Evolutionary conservation across 176 grass and related monocot species (phyloP).

Genomic region (Chrysopogon serrulatus): DNA sequence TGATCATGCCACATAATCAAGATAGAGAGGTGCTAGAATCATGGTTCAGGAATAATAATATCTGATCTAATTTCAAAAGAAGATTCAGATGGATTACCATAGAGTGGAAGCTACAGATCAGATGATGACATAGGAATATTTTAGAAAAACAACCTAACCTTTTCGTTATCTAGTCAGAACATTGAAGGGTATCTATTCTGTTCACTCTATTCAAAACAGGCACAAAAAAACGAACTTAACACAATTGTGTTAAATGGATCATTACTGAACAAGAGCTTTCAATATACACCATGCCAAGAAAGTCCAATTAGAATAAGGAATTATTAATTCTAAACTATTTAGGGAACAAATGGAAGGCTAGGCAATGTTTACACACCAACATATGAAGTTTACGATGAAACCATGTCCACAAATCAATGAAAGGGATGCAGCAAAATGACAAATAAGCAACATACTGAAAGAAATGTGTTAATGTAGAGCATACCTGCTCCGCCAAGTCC

Average conservation of each 20-base stretch:
- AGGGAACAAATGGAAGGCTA: neutral
- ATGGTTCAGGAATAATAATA: neutral
- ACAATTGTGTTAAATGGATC: neutral
- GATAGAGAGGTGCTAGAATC: neutral
- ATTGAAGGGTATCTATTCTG: neutral
- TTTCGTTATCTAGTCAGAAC: neutral
- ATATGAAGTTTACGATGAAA: neutral
- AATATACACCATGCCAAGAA: neutral
- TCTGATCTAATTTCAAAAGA: neutral
- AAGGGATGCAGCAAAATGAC: neutral
- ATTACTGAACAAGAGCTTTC: neutral
- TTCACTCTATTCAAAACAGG: neutral
- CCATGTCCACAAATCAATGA: neutral
- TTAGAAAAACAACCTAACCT: constrained; percentile 1
- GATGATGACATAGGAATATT: neutral
- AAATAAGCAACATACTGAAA: constrained; percentile 14
- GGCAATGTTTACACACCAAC: neutral
- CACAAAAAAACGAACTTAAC: neutral
- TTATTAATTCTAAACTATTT: neutral
- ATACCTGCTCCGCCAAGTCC: constrained; percentile 90
- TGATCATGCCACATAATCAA: neutral
- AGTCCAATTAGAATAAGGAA: no score
- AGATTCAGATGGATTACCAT: neutral
- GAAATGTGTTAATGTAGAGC: neutral
- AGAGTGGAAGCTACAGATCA: neutral